These are phyloP conservation scores for Arthrobotrys sphaeroides DNA, from an alignment of 2,329 filamentous ascomycete genomes.

Conservation along the genomic window DNA sequence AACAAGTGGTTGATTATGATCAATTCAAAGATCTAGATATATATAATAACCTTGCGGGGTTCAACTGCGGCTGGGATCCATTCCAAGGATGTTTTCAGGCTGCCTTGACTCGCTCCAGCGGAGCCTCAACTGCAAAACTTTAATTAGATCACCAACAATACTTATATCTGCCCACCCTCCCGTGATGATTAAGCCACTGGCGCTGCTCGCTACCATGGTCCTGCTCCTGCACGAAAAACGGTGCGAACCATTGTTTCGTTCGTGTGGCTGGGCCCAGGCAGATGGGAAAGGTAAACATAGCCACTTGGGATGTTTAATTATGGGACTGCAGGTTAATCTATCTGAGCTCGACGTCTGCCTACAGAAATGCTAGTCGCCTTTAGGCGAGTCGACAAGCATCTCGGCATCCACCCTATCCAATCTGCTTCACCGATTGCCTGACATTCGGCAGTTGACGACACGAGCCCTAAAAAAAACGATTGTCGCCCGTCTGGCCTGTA, in stretches of 20 bases:
- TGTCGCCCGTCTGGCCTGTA: background rate
- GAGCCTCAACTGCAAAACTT: background rate
- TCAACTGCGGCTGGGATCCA: too few species aligned
- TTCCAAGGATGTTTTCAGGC: too few species aligned
- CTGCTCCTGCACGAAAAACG: background rate
- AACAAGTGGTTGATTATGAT: background rate
- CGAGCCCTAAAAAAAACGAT: background rate
- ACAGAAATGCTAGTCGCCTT: background rate
- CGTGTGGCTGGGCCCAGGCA: background rate
- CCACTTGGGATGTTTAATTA: background rate
- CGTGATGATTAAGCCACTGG: background rate
- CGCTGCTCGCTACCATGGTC: conserved; percentile 1
- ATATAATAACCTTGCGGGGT: too few species aligned
- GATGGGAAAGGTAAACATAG: background rate
- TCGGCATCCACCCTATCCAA: background rate
- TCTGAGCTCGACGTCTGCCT: background rate
- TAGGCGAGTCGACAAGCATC: background rate
- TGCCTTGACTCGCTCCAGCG: too few species aligned
- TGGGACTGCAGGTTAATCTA: conserved; percentile 3
- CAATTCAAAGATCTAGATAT: too few species aligned
- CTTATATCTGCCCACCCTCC: background rate
- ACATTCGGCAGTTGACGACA: background rate
- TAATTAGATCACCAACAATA: background rate
- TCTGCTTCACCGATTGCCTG: background rate
- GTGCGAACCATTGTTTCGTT: background rate